Base-by-base conservation (phyloP, 148 eudicot species). In the Suaeda aralocaspica region DNA sequence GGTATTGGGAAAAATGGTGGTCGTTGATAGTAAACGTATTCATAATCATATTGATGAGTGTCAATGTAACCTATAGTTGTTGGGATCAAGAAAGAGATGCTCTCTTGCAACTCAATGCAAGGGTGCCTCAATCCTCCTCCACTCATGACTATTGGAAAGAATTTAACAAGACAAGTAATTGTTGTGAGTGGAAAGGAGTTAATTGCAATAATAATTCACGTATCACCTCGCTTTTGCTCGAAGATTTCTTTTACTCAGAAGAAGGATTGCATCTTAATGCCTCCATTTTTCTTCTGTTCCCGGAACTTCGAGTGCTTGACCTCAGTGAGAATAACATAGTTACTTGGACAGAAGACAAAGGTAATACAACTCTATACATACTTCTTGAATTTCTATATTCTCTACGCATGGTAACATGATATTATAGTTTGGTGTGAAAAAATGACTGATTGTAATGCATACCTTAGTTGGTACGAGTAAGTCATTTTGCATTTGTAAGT, bases 1-100 rank as follows among this genome's bases (percentile, higher is more conserved):
- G 24, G 0, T 25, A 3, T 57, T 9, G 11, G 28, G 34, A 13
- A 10, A 26, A 31, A 45, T 45, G 49, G 45, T 61, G n/a, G 65
- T 61, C 34, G 8, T 61, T 44, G 65, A 61, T 61, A 4, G 34
- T 36, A 21, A 9, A 25, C 4, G 3, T 61, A 33, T 19, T 61
- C 7, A 34, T 36, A 21, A 19, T n/a, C 14, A 16, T 30, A 59
- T 16, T 33, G 64, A 19, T 0, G 21, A 31, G 1, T 19, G 11
- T 24, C 19, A 3, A 16, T 18, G 1, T 6, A 31, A n/a, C 31
- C 0, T 1, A 61, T 36, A 24, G 65, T 9, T 61, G 65, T 61
- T 33, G 13, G 26, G 65, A 61, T 10, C 22, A 61, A 61, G 65
- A 61, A 21, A 61, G 24, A 12, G 26, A 21, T 30, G 65, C 65